These are phyloP conservation scores for Abrus pulchellus DNA, from an alignment of 306 rosid species.

Conservation along the genomic window DNA sequence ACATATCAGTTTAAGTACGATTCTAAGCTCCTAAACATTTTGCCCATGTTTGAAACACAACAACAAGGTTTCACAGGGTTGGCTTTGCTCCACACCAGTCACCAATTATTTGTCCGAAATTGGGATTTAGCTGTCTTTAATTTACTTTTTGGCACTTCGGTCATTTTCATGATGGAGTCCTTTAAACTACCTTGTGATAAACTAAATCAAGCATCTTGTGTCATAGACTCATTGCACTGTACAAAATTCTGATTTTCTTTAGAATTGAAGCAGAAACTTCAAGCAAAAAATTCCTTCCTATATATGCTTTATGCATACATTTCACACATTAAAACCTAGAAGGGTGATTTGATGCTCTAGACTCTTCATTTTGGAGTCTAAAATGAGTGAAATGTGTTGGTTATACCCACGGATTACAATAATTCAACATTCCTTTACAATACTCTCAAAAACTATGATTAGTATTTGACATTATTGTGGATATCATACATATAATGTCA, in stretches of 20 bases:
- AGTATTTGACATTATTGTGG: neutral
- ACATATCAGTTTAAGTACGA: conserved; percentile 26
- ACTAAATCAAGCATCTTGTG: conserved; percentile 16
- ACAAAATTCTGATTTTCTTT: neutral
- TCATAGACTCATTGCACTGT: neutral
- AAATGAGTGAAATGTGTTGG: neutral
- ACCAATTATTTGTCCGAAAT: conserved; percentile 34
- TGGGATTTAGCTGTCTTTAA: conserved; percentile 40
- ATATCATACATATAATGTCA: neutral
- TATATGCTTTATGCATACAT: neutral
- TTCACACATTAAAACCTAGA: neutral
- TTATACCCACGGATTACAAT: neutral
- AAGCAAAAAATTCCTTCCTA: neutral
- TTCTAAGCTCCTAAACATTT: conserved; percentile 27
- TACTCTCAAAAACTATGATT: neutral
- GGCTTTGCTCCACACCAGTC: neutral
- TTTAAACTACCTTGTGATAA: conserved; percentile 15
- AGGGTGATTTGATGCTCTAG: neutral
- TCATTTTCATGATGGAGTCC: conserved; percentile 43
- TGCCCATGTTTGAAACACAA: conserved; percentile 37
- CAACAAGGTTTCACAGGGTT: conserved; percentile 15
- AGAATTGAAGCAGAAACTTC: neutral
- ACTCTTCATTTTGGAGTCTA: neutral
- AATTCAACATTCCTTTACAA: neutral
- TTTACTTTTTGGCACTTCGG: conserved; percentile 18